Evolutionary conservation across 108 stramenopile species (phyloP).

Genomic region (Ochromonas danica): DNA sequence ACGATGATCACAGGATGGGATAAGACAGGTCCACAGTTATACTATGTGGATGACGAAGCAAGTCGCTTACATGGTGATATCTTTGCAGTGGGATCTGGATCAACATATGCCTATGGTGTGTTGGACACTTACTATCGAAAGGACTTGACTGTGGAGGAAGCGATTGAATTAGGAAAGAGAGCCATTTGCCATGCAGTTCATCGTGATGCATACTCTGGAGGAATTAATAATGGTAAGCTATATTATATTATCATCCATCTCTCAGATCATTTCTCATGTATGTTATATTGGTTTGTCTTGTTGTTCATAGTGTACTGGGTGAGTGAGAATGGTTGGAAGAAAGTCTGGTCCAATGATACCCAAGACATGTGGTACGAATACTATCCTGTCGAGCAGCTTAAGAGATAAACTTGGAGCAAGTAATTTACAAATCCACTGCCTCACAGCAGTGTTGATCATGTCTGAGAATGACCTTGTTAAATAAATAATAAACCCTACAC

Average conservation of each 20-base stretch:
- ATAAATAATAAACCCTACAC: too few relatives aligned
- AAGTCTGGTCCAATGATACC: constrained; percentile 93
- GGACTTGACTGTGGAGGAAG: constrained; percentile 96
- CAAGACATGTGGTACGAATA: constrained; percentile 96
- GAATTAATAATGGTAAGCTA: constrained; percentile 51
- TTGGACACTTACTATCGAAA: constrained; percentile 83
- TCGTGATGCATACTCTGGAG: constrained; percentile 97
- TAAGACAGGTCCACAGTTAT: constrained; percentile 96
- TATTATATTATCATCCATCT: background rate
- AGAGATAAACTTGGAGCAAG: too few relatives aligned
- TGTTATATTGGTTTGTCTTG: constrained; percentile 5
- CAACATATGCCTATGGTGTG: constrained; percentile 99
- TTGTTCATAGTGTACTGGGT: constrained; percentile 82
- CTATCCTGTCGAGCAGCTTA: too few relatives aligned
- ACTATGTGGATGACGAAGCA: constrained; percentile 98
- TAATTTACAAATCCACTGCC: too few relatives aligned
- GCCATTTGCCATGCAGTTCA: constrained; percentile 99
- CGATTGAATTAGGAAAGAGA: constrained; percentile 96
- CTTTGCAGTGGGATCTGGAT: constrained; percentile 97
- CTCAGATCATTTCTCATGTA: background rate
- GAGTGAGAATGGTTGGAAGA: constrained; percentile 91
- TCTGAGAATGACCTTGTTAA: too few relatives aligned
- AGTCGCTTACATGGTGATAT: constrained; percentile 91
- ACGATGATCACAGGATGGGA: constrained; percentile 98
- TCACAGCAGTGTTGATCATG: too few relatives aligned